A percentile compares a stretch with the other conserved stretches of the same genome.
Conservation (phyloP, 495 filamentous ascomycete species). For the Neurospora terricola region DNA sequence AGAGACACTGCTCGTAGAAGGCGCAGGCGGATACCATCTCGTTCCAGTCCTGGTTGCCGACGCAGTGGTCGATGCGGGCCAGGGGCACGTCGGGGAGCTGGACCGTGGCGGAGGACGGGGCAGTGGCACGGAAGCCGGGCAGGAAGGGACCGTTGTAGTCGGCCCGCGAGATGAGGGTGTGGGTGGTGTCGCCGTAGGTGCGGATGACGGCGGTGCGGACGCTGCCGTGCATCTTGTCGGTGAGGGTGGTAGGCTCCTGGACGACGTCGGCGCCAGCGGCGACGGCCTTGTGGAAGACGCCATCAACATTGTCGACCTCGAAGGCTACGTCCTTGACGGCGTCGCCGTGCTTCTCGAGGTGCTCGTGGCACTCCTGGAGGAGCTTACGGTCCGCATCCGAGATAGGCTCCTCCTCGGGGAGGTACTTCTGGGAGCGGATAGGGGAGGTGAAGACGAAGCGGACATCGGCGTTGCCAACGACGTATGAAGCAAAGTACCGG, state of each 20-base stretch:
- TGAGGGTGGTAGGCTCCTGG: slow-evolving; percentile 39
- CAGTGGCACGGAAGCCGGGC: slow-evolving; percentile 59
- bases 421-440: slow-evolving; percentile 49
- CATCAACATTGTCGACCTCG: slow-evolving; percentile 74
- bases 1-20: slow-evolving; percentile 82
- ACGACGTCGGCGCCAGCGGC: slow-evolving; percentile 57
- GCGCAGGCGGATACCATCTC: slow-evolving; percentile 76
- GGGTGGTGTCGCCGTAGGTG: slow-evolving; percentile 88
- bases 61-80: slow-evolving; percentile 78
- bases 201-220: slow-evolving; percentile 64
- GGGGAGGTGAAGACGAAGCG: slow-evolving; percentile 81
- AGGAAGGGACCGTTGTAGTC: slow-evolving; percentile 65
- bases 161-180: slow-evolving; percentile 66
- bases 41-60: slow-evolving; percentile 88
- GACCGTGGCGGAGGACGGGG: slow-evolving; percentile 16
- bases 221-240: slow-evolving; percentile 43
- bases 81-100: slow-evolving; percentile 52
- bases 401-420: slow-evolving; percentile 41
- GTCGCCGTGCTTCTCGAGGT: slow-evolving; percentile 76
- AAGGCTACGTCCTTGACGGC: slow-evolving; percentile 88
- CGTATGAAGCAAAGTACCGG: slow-evolving; percentile 65
- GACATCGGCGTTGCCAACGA: slow-evolving; percentile 65
- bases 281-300: slow-evolving; percentile 61
- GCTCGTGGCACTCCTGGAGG: slow-evolving; percentile 60
- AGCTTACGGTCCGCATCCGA: slow-evolving; percentile 42